Conservation (phyloP, 345 rosid genomes). For the Pistacia atlantica region DNA sequence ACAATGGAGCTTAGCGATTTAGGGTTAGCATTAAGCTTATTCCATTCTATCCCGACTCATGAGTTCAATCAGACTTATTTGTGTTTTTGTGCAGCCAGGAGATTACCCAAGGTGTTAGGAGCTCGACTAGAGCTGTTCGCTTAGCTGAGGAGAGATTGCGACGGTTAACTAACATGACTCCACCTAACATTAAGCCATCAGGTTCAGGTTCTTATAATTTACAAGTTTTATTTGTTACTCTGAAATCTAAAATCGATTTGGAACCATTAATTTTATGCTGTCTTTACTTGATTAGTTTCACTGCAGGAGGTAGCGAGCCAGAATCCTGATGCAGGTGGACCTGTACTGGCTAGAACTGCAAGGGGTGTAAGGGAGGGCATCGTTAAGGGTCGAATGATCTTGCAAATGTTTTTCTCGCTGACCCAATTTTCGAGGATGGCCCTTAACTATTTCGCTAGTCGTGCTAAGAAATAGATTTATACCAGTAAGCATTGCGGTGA, state of each 20-base stretch:
- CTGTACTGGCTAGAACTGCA: slow-evolving; percentile 59
- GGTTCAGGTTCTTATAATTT: slow-evolving; percentile 34
- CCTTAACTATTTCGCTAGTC: slow-evolving; percentile 45
- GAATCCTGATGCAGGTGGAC: slow-evolving; percentile 40
- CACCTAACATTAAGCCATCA: slow-evolving; percentile 18
- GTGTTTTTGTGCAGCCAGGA: slow-evolving; percentile 54
- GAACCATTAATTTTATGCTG: slow-evolving; percentile 39
- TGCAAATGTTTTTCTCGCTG: slow-evolving; percentile 51
- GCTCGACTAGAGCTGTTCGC: slow-evolving; percentile 79
- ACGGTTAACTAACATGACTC: slow-evolving; percentile 47
- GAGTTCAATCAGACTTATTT: background rate
- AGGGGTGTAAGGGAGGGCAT: slow-evolving; percentile 61
- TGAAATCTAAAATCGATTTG: slow-evolving; percentile 6
- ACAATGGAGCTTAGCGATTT: slow-evolving; percentile 90
- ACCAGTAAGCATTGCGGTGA: slow-evolving; percentile 28
- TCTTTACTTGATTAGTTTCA: slow-evolving; percentile 71
- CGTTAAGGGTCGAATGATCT: slow-evolving; percentile 65
- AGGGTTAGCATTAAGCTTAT: slow-evolving; percentile 49
- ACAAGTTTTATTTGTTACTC: background rate
- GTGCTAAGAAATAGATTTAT: slow-evolving; percentile 42
- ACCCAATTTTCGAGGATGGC: slow-evolving; percentile 46
- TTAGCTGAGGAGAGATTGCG: slow-evolving; percentile 85
- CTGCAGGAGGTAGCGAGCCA: slow-evolving; percentile 58
- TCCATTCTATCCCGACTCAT: background rate
- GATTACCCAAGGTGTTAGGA: slow-evolving; percentile 79